Evolutionary conservation across 2,329 filamentous ascomycete species (phyloP).

Genomic region (Nectriaceae sp.): DNA sequence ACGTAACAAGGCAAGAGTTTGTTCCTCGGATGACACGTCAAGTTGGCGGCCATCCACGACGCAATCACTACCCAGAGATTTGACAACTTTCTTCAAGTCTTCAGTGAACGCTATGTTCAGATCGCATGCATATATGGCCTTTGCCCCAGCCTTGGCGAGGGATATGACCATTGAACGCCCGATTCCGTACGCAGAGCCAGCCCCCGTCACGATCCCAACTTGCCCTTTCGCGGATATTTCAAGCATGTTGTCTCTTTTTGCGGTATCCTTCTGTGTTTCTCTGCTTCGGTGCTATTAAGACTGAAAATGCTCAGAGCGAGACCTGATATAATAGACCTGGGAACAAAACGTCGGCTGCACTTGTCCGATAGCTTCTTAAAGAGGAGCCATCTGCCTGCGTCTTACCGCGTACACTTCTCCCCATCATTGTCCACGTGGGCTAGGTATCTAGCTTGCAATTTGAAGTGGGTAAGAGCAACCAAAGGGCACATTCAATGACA

Average conservation of each 20-base stretch:
- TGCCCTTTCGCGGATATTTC: background rate
- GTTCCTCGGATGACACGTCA: background rate
- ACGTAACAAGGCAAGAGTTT: background rate
- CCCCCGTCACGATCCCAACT: slow-evolving; percentile 29
- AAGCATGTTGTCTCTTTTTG: background rate
- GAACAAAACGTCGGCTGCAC: too few relatives aligned
- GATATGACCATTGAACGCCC: slow-evolving; percentile 24
- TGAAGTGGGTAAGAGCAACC: too few relatives aligned
- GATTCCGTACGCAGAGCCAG: slow-evolving; percentile 28
- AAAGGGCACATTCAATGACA: too few relatives aligned
- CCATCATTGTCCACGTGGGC: too few relatives aligned
- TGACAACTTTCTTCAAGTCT: background rate
- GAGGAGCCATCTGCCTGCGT: too few relatives aligned
- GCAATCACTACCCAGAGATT: background rate
- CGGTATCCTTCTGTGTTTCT: too few relatives aligned
- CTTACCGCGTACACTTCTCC: too few relatives aligned
- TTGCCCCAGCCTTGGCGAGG: slow-evolving; percentile 17
- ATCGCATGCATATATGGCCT: slow-evolving; percentile 21
- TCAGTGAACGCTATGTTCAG: slow-evolving; percentile 6
- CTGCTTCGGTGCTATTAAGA: too few relatives aligned
- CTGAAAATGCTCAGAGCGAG: too few relatives aligned
- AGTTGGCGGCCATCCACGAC: background rate
- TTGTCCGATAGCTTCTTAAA: too few relatives aligned
- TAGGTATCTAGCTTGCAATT: too few relatives aligned
- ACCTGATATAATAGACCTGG: too few relatives aligned